Evolutionary conservation across 495 filamentous ascomycete species (phyloP).

Genomic region (Aspergillus baeticus): DNA sequence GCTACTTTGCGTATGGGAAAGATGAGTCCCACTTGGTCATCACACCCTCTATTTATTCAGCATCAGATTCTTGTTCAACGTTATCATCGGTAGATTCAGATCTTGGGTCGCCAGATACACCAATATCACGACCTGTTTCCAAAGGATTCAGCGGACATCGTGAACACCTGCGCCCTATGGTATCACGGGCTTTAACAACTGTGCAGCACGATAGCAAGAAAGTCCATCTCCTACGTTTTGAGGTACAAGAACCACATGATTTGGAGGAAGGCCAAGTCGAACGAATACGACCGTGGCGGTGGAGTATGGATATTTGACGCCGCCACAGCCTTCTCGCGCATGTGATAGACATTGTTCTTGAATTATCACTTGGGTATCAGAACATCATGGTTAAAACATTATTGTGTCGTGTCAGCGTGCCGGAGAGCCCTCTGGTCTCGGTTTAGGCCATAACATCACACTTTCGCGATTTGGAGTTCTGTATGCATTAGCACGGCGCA

Average conservation of each 20-base stretch:
- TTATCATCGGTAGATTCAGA: conserved; percentile 35
- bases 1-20: conserved; percentile 18
- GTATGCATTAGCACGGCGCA: conserved; percentile 1
- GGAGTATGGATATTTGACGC: conserved; percentile 49
- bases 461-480: not conserved
- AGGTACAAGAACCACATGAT: conserved; percentile 40
- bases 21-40: conserved; percentile 32
- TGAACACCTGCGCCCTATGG: conserved; percentile 28
- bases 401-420: conserved; percentile 3
- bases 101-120: conserved; percentile 37
- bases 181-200: conserved; percentile 38
- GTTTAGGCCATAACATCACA: not conserved
- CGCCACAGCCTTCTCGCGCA: not conserved
- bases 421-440: not conserved
- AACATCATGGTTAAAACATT: conserved; percentile 8
- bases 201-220: conserved; percentile 35
- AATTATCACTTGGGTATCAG: not conserved
- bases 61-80: conserved; percentile 32
- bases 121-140: conserved; percentile 39
- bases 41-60: conserved; percentile 26
- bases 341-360: not conserved
- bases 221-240: conserved; percentile 40
- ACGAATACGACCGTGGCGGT: conserved; percentile 43
- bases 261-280: conserved; percentile 38
- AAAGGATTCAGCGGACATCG: conserved; percentile 37